phyloP scores from a whole-genome alignment of 1,284 basidiomycete species.

The Albatrellus sp. region DNA sequence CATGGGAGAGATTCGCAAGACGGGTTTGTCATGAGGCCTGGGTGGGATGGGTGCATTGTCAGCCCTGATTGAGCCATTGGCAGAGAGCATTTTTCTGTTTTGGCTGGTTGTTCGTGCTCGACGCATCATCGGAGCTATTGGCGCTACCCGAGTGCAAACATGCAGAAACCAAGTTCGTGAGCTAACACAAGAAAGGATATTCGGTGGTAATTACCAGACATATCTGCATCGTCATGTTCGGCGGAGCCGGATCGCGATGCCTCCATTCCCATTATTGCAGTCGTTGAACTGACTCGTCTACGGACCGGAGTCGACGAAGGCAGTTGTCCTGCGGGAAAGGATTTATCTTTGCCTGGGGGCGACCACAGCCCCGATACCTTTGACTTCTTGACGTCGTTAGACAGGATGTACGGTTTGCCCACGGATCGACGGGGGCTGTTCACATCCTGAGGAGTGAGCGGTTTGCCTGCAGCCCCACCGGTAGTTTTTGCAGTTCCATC shows the following conservation, averaged over 20 bases:
- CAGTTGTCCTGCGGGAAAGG: neutral
- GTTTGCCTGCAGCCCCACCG: conserved; percentile 15
- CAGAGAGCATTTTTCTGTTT: neutral
- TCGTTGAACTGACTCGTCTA: conserved; percentile 10
- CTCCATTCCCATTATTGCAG: conserved; percentile 8
- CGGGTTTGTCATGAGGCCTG: neutral
- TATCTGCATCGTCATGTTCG: too few relatives aligned
- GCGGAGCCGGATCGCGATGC: conserved; percentile 2
- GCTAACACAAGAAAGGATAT: neutral
- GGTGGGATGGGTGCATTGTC: neutral
- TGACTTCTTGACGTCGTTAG: conserved; percentile 1
- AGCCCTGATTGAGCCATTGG: neutral
- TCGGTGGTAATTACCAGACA: too few relatives aligned
- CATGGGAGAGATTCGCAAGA: conserved; percentile 3
- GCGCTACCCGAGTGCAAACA: neutral
- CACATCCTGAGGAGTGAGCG: conserved; percentile 9
- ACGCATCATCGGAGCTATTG: conserved; percentile 1
- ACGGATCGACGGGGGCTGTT: conserved; percentile 8
- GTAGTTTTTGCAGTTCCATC: conserved; percentile 12
- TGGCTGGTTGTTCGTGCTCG: conserved; percentile 4
- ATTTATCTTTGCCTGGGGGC: neutral
- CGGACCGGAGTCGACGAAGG: neutral
- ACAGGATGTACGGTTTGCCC: neutral
- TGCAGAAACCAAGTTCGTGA: neutral
- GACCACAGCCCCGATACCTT: neutral